Evolutionary conservation across 768 basidiomycete species (phyloP).

Genomic region (Trametes gibbosa): DNA sequence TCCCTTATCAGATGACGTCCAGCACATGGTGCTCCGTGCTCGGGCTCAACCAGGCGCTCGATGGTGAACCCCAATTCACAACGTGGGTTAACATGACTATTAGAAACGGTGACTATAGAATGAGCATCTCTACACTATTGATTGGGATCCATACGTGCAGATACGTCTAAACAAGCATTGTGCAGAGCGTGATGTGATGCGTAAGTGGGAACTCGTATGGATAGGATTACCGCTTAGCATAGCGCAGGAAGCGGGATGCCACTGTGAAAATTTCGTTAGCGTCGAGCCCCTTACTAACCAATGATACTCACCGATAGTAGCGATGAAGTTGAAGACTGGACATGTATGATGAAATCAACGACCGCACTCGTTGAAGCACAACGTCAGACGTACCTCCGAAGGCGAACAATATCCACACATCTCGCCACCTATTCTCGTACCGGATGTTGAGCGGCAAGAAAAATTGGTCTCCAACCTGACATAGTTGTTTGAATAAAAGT

Average conservation of each 20-base stretch:
- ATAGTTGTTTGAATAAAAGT: not conserved
- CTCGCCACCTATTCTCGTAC: conserved; percentile 63
- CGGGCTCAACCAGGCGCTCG: too few relatives aligned
- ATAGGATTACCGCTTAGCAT: conserved; percentile 54
- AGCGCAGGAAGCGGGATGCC: conserved; percentile 70
- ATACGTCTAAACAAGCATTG: not conserved
- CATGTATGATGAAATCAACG: not conserved
- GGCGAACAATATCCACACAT: conserved; percentile 62
- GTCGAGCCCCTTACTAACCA: too few relatives aligned
- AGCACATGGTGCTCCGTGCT: too few relatives aligned
- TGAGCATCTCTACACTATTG: not conserved
- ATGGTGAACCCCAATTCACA: too few relatives aligned
- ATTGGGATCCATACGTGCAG: not conserved
- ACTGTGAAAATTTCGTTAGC: conserved; percentile 33
- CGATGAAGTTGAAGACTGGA: conserved; percentile 65
- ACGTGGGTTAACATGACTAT: too few relatives aligned
- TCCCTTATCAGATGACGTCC: too few relatives aligned
- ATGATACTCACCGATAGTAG: conserved; percentile 45
- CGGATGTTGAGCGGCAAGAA: conserved; percentile 64
- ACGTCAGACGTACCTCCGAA: conserved; percentile 43
- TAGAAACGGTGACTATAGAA: not conserved
- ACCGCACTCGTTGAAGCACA: not conserved
- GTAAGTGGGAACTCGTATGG: not conserved
- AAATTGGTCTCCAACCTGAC: conserved; percentile 64
- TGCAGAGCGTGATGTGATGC: not conserved